Conservation (phyloP, 306 rosid species). For the Cajanus cajan region DNA sequence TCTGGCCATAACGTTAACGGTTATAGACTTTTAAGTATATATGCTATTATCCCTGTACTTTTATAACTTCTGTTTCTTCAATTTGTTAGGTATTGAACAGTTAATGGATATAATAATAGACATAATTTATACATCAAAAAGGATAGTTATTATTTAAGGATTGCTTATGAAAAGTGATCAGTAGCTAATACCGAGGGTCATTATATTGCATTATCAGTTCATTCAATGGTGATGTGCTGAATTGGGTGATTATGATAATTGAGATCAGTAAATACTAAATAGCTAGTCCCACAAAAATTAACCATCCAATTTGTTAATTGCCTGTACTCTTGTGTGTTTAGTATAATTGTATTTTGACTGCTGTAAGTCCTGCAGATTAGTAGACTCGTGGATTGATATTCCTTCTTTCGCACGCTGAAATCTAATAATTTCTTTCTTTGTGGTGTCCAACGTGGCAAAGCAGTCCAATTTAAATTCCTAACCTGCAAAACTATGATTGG, state of each 20-base stretch:
- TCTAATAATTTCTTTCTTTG: constrained; percentile 28
- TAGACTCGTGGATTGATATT: not conserved
- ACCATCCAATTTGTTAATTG: not conserved
- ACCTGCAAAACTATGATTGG: too few species aligned
- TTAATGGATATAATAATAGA: not conserved
- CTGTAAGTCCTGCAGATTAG: not conserved
- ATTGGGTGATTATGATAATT: constrained; percentile 17
- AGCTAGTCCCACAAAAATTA: constrained; percentile 10
- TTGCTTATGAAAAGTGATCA: not conserved
- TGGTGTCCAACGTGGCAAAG: constrained; percentile 45
- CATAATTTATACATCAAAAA: not conserved
- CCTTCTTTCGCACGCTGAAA: constrained; percentile 31
- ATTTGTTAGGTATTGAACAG: not conserved
- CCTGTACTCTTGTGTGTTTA: constrained; percentile 19
- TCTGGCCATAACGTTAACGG: not conserved
- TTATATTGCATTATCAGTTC: constrained; percentile 5
- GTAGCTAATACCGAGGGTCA: not conserved
- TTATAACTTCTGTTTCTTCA: not conserved
- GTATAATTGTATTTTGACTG: constrained; percentile 49
- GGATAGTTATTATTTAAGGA: constrained; percentile 6
- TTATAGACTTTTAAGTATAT: not conserved
- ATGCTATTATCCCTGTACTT: not conserved
- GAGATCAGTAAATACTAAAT: not conserved
- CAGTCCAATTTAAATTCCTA: constrained; percentile 8
- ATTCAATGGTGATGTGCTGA: constrained; percentile 23